Evolutionary conservation across 140 eudicot species (phyloP).

Genomic region (Ambrosia hybrid): DNA sequence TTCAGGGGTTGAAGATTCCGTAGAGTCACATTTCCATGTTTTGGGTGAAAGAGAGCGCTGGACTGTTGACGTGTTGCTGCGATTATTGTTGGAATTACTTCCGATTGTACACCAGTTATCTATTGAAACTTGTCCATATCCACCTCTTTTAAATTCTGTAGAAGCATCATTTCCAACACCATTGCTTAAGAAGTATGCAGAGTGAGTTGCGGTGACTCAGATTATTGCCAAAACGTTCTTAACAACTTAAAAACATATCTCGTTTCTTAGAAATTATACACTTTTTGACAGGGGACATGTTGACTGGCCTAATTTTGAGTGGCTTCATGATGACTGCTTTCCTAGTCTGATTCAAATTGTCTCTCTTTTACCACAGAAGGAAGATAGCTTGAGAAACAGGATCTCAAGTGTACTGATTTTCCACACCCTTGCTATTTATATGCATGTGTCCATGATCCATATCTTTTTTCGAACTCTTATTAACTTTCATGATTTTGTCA

Average conservation of each 20-base stretch:
- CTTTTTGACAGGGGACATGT: conserved; percentile 59
- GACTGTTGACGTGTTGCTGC: conserved; percentile 81
- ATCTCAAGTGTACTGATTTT: conserved; percentile 58
- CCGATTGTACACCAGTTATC: conserved; percentile 68
- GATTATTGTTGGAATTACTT: conserved; percentile 70
- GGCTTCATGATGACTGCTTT: conserved; percentile 90
- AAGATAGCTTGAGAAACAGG: conserved; percentile 71
- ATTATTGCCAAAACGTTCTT: background rate
- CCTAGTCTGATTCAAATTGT: conserved; percentile 73
- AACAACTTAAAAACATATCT: conserved; percentile 6
- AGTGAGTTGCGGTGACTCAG: conserved; percentile 41
- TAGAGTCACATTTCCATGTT: conserved; percentile 84
- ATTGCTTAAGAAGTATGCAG: conserved; percentile 72
- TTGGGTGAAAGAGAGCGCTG: conserved; percentile 98
- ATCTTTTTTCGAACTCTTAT: conserved; percentile 15
- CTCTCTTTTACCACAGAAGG: conserved; percentile 84
- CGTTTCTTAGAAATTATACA: conserved; percentile 12
- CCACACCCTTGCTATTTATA: background rate
- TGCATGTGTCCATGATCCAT: background rate
- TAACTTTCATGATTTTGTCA: conserved; percentile 10
- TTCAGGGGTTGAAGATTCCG: conserved; percentile 92
- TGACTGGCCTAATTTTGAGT: conserved; percentile 90
- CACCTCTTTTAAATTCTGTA: conserved; percentile 55
- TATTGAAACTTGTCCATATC: conserved; percentile 84
- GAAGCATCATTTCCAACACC: conserved; percentile 54